Percentiles rank a stretch among this genome's conserved stretches.
These are phyloP conservation scores for Papilionanthe hybrid DNA, from an alignment of 116 monocot genomes.

Conservation along the genomic window DNA sequence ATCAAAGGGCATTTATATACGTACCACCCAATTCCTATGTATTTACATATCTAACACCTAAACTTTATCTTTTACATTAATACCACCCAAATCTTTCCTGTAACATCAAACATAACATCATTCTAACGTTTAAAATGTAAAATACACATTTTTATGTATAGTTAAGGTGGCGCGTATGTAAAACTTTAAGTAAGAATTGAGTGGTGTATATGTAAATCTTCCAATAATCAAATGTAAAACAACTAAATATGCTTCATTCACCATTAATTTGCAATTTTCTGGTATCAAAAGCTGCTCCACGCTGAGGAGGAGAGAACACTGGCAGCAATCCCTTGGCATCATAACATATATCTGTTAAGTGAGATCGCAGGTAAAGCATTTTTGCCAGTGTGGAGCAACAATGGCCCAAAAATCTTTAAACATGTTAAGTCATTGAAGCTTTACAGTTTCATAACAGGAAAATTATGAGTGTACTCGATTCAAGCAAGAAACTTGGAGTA, in stretches of 20 bases:
- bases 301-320: neutral
- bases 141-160: too few species aligned
- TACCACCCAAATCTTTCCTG: too few species aligned
- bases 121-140: too few species aligned
- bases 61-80: too few species aligned
- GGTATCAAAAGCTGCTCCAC: neutral
- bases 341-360: neutral
- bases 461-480: neutral
- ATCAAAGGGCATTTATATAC: neutral
- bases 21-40: too few species aligned
- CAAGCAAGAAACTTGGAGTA: neutral
- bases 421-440: neutral
- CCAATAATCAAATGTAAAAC: neutral
- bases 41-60: too few species aligned
- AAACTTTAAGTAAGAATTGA: too few species aligned
- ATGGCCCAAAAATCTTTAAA: neutral
- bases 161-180: too few species aligned
- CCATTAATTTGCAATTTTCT: neutral
- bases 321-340: neutral
- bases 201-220: neutral
- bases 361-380: neutral
- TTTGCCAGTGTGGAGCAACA: neutral
- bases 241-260: neutral
- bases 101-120: too few species aligned
- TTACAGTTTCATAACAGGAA: neutral